Percentiles rank a stretch among this genome's conserved stretches.
These are phyloP conservation scores for Hypoxylon sp. DNA, from an alignment of 2,329 filamentous ascomycete genomes.

Conservation along the genomic window DNA sequence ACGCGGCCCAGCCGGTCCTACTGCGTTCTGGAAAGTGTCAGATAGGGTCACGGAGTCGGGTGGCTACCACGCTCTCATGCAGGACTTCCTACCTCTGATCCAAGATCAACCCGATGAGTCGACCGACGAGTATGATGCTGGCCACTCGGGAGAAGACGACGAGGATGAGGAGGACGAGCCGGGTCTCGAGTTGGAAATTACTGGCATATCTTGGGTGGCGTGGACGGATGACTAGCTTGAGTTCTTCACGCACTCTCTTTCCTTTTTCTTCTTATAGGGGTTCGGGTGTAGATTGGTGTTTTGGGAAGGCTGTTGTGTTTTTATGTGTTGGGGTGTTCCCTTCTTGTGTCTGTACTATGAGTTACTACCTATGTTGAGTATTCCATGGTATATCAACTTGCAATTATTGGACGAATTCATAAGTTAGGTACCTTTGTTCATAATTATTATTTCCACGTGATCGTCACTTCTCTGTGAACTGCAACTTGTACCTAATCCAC, in stretches of 20 bases:
- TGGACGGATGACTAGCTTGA: conserved; percentile 40
- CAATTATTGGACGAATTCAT: neutral
- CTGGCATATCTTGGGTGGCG: conserved; percentile 34
- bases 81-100: conserved; percentile 45
- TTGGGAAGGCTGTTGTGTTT: neutral
- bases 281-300: neutral
- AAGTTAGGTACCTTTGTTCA: neutral
- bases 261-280: neutral
- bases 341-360: neutral
- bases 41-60: conserved; percentile 57
- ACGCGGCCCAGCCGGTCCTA: conserved; percentile 79
- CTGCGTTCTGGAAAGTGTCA: conserved; percentile 81
- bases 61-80: conserved; percentile 49
- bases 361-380: neutral
- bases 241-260: neutral
- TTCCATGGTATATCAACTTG: neutral
- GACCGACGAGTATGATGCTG: conserved; percentile 42
- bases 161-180: conserved; percentile 48
- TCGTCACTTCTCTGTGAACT: too few species aligned
- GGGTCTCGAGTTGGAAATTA: conserved; percentile 44
- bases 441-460: neutral
- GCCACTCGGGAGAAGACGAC: conserved; percentile 26
- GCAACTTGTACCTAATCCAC: too few species aligned
- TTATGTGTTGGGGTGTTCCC: neutral
- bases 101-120: conserved; percentile 39